These are phyloP conservation scores for Tetragonia tetragonoides DNA, from an alignment of 148 eudicot species.

Conservation along the genomic window DNA sequence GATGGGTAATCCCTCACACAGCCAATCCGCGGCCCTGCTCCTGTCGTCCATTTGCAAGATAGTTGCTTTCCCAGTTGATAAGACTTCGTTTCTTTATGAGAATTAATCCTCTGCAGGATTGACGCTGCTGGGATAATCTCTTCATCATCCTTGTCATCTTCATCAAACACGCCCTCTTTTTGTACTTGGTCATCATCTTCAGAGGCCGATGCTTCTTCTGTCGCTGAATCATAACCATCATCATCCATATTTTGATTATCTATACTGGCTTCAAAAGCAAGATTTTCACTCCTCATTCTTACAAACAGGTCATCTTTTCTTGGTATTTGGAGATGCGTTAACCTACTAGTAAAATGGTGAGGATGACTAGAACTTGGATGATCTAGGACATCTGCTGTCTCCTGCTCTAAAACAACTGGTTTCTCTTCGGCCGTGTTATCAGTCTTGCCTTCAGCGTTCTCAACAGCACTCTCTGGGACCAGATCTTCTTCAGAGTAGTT, in stretches of 20 bases:
- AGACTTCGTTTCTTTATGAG: slow-evolving; percentile 70
- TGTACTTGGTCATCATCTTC: slow-evolving; percentile 19
- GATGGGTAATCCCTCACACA: slow-evolving; percentile 88
- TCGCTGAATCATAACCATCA: slow-evolving; percentile 35
- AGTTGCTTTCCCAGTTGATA: slow-evolving; percentile 82
- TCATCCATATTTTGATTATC: slow-evolving; percentile 21
- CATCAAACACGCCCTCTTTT: slow-evolving; percentile 23
- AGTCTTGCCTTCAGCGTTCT: slow-evolving; percentile 31
- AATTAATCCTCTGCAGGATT: slow-evolving; percentile 58
- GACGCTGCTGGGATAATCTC: slow-evolving; percentile 46
- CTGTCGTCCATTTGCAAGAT: slow-evolving; percentile 89
- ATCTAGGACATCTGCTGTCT: slow-evolving; percentile 15
- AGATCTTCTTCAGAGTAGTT: slow-evolving; percentile 67
- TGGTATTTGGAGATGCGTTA: slow-evolving; percentile 58
- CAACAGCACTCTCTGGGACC: slow-evolving; percentile 29
- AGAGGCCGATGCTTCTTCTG: slow-evolving; percentile 33
- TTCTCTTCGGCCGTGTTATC: slow-evolving; percentile 20
- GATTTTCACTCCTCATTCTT: slow-evolving; percentile 38
- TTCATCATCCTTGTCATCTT: slow-evolving; percentile 34
- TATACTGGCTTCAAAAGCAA: slow-evolving; percentile 14
- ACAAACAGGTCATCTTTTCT: slow-evolving; percentile 40
- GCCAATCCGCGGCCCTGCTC: slow-evolving; percentile 93
- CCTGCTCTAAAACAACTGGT: slow-evolving; percentile 27
- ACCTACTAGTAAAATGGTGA: slow-evolving; percentile 27
- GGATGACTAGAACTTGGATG: slow-evolving; percentile 25